Conservation (phyloP, 202 grass and related monocot genomes). For the Saccharum hybrid region DNA sequence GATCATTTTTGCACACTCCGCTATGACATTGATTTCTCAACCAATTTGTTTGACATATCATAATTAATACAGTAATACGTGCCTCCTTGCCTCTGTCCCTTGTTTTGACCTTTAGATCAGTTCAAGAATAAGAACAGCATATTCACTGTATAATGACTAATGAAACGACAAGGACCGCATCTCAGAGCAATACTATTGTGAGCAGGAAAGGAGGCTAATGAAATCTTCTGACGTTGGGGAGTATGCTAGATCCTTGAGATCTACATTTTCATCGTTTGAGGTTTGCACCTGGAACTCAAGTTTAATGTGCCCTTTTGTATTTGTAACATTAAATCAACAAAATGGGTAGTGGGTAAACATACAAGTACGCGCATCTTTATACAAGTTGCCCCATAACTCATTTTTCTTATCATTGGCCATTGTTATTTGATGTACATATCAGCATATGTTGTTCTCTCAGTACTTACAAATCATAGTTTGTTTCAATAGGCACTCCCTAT, state of each 20-base stretch:
- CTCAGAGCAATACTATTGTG: constrained; percentile 38
- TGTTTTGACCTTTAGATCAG: constrained; percentile 3
- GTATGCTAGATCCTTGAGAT: constrained; percentile 74
- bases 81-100: constrained; percentile 1
- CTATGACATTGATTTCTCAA: constrained; percentile 42
- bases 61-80: constrained; percentile 18
- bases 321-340: constrained; percentile 12
- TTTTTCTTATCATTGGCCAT: constrained; percentile 15
- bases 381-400: not conserved
- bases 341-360: not conserved
- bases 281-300: constrained; percentile 44
- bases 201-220: constrained; percentile 71
- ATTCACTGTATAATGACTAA: not conserved
- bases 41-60: constrained; percentile 43
- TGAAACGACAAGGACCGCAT: not conserved
- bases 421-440: constrained; percentile 13
- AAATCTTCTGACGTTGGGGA: constrained; percentile 58
- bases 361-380: not conserved
- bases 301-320: constrained; percentile 20
- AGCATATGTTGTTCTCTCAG: constrained; percentile 22
- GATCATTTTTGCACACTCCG: not conserved
- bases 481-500: constrained; percentile 65
- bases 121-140: constrained; percentile 1
- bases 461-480: constrained; percentile 3
- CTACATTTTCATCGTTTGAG: constrained; percentile 83